These are phyloP conservation scores for Pelargonium australe DNA, from an alignment of 441 rosid species.

Conservation along the genomic window DNA sequence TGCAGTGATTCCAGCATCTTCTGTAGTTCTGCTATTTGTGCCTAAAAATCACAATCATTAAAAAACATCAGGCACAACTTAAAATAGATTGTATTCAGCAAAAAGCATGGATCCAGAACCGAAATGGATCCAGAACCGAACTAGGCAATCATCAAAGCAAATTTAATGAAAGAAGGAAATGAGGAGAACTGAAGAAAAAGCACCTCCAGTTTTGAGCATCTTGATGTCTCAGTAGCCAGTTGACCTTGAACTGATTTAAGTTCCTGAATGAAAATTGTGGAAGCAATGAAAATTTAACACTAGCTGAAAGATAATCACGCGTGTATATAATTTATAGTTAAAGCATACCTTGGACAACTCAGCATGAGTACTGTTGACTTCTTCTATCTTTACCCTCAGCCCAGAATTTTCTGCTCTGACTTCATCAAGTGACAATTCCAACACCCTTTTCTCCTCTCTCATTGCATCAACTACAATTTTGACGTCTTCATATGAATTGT, in stretches of 20 bases:
- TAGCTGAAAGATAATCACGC: not conserved
- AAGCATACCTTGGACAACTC: constrained; percentile 31
- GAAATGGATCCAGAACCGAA: too few species aligned
- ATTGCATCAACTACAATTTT: constrained; percentile 40
- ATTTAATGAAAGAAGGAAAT: not conserved
- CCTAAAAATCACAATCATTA: constrained; percentile 39
- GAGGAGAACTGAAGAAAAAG: not conserved
- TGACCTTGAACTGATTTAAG: constrained; percentile 75
- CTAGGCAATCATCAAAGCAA: not conserved
- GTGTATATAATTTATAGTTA: not conserved
- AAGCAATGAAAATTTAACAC: constrained; percentile 17
- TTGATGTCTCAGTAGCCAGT: constrained; percentile 80
- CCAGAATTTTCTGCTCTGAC: constrained; percentile 17
- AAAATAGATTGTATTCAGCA: not conserved
- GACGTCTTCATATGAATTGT: constrained; percentile 31
- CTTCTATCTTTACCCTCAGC: constrained; percentile 21
- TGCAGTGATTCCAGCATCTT: constrained; percentile 68
- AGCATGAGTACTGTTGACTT: constrained; percentile 36
- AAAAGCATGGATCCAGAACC: not conserved
- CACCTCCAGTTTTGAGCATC: constrained; percentile 97
- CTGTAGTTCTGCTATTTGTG: constrained; percentile 80
- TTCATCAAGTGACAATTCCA: constrained; percentile 14
- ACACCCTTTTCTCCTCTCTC: constrained; percentile 58
- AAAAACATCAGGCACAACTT: not conserved
- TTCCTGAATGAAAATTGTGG: constrained; percentile 20